Percentiles rank a stretch among this genome's conserved stretches.
Evolutionary conservation across 306 rosid species (phyloP).

Genomic region (Castanea sativa): DNA sequence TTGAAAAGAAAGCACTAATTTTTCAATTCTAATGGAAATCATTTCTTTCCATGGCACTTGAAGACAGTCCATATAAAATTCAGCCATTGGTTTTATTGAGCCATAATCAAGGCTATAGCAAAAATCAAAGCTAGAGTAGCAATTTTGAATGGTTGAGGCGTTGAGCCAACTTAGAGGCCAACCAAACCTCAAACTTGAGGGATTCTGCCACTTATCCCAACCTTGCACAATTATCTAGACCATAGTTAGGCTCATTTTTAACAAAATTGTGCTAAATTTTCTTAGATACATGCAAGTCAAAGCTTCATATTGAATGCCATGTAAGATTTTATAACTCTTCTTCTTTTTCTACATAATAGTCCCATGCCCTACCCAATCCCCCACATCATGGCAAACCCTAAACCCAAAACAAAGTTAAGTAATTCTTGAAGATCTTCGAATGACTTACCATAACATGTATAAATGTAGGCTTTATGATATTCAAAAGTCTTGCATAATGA

Average conservation of each 20-base stretch:
- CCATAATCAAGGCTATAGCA: not conserved
- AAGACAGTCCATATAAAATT: not conserved
- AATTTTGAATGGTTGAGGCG: not conserved
- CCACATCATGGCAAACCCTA: slow-evolving; percentile 10
- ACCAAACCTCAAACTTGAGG: not conserved
- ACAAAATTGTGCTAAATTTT: not conserved
- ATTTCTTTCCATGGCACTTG: not conserved
- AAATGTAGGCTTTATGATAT: slow-evolving; percentile 65
- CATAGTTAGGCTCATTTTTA: too few species aligned
- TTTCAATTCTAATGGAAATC: not conserved
- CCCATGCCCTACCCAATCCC: not conserved
- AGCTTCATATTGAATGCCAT: not conserved
- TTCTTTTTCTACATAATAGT: not conserved
- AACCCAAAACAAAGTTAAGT: not conserved
- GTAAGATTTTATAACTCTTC: not conserved
- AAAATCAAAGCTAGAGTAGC: not conserved
- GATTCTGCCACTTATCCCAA: not conserved
- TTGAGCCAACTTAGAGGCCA: not conserved
- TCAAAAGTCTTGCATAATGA: slow-evolving; percentile 79
- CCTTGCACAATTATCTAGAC: not conserved
- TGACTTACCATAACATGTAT: slow-evolving; percentile 85
- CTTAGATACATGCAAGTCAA: not conserved
- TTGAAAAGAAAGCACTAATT: not conserved
- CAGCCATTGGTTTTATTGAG: not conserved
- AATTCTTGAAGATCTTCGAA: slow-evolving; percentile 16